A percentile compares a stretch with the other conserved stretches of the same genome.
phyloP scores from a whole-genome alignment of 2,329 filamentous ascomycete genomes.

The Harringtonia aguacate region DNA sequence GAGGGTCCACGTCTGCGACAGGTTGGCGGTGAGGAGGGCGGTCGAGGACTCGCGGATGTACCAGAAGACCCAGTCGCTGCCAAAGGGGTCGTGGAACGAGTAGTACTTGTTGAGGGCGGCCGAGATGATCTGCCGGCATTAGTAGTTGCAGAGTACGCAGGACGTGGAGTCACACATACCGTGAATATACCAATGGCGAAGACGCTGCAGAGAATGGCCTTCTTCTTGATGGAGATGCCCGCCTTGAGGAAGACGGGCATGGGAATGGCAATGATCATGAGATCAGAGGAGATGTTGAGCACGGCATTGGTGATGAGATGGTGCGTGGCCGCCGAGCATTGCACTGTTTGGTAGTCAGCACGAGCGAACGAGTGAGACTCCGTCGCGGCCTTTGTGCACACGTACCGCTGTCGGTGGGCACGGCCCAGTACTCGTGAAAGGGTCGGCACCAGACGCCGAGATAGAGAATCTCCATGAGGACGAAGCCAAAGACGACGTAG shows the following conservation, averaged over 20 bases:
- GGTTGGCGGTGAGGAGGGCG: slow-evolving; percentile 31
- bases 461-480: slow-evolving; percentile 11
- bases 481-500: slow-evolving; percentile 9
- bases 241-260: slow-evolving; percentile 41
- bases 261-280: slow-evolving; percentile 48
- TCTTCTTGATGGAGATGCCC: slow-evolving; percentile 38
- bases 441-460: slow-evolving; percentile 38
- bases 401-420: slow-evolving; percentile 21
- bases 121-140: slow-evolving; percentile 41
- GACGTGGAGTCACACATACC: slow-evolving; percentile 15
- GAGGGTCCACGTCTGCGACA: slow-evolving; percentile 31
- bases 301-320: slow-evolving; percentile 48
- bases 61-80: slow-evolving; percentile 29
- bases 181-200: slow-evolving; percentile 36
- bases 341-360: slow-evolving; percentile 21
- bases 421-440: slow-evolving; percentile 38
- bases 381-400: too few relatives aligned
- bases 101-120: slow-evolving; percentile 37
- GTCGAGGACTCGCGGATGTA: slow-evolving; percentile 35
- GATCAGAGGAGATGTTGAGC: slow-evolving; percentile 49
- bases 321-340: slow-evolving; percentile 45
- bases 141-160: neutral
- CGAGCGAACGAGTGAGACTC: neutral
- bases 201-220: slow-evolving; percentile 36
- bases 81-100: slow-evolving; percentile 28